Base-by-base conservation (phyloP, 2,329 filamentous ascomycete genomes). In the Diaporthe aspalathi region DNA sequence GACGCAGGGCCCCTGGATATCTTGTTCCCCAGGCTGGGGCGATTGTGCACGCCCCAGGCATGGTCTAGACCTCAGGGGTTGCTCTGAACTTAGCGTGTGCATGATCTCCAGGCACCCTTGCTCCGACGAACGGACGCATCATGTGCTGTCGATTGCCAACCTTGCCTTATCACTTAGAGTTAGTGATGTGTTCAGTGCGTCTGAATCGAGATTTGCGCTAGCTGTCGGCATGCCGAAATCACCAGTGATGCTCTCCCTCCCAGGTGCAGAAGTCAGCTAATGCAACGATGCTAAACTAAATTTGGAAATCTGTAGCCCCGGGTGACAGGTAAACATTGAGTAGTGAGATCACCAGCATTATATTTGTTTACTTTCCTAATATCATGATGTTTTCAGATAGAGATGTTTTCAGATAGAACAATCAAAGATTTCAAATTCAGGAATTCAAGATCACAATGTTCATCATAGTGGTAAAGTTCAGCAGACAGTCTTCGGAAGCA, bases 1-100 rank as follows among this genome's bases (percentile, higher is more conserved):
- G 60, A 65, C 38, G 60, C 60, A 50, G 43, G 27, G 60, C 16
- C 60, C 60, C 60, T 29, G 60, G 29, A 24, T 49, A 7, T 38
- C 35, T 12, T 24, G 27, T 49, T 24, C 60, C 60, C 43, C 43
- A 49, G 43, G 27, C n/a, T n/a, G 60, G 60, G 16, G 49, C 60
- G 60, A 50, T 65, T 65, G 60, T 65, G 60, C 60, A 65, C 60
- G 60, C 60, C 60, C 60, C 60, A 65, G 60, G 60, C 60, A 50
- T 65, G 45, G 60, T 65, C 60, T 50, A 65, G 60, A 65, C 43
- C 60, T 35, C 43, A 38, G 60, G 43, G 60, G 60, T 65, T 35
- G 60, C 60, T 35, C 20, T 65, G 1, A 12, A 50, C 14, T 24
- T 65, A 50, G 60, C 60, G 60, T 50, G n/a, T n/a, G 43, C 60